Percentiles rank a stretch among this genome's conserved stretches.
Evolutionary conservation across 1,139 yeast genomes (phyloP).

Genomic region (Meyerozyma elateridarum): DNA sequence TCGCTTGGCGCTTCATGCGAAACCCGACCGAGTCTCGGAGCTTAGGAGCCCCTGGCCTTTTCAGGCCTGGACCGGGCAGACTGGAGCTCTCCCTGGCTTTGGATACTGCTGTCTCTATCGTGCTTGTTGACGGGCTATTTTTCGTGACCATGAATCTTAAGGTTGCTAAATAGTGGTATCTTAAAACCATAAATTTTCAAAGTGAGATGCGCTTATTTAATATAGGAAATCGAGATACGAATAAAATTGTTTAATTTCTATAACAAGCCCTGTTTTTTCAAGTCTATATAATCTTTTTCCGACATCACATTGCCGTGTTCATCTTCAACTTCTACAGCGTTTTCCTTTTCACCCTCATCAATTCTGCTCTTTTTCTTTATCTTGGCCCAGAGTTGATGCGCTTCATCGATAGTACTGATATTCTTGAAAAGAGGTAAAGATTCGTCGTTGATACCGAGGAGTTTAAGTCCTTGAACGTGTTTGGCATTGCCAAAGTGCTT

Average conservation of each 20-base stretch:
- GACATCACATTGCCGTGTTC: slow-evolving; percentile 91
- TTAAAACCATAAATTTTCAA: slow-evolving; percentile 2
- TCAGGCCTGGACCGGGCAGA: background rate
- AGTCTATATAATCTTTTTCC: slow-evolving; percentile 72
- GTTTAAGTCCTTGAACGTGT: slow-evolving; percentile 70
- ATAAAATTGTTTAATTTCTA: slow-evolving; percentile 14
- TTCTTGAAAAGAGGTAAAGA: slow-evolving; percentile 50
- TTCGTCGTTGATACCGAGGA: slow-evolving; percentile 61
- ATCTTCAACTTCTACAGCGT: slow-evolving; percentile 80
- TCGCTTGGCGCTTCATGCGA: slow-evolving; percentile 39
- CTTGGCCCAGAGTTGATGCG: slow-evolving; percentile 50
- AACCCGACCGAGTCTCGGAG: slow-evolving; percentile 47
- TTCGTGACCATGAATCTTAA: too few relatives aligned
- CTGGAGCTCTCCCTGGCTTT: background rate
- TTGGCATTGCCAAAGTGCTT: slow-evolving; percentile 67
- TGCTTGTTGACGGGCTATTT: too few relatives aligned
- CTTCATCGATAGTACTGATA: slow-evolving; percentile 66
- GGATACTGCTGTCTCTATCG: too few relatives aligned
- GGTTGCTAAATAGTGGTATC: too few relatives aligned
- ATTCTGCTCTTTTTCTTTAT: slow-evolving; percentile 36
- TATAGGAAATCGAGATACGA: background rate
- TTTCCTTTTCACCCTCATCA: slow-evolving; percentile 44
- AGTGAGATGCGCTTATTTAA: background rate
- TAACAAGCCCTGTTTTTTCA: slow-evolving; percentile 78
- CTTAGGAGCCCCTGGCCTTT: slow-evolving; percentile 11